phyloP scores from a whole-genome alignment of 345 rosid species.

The Salix exigua region DNA sequence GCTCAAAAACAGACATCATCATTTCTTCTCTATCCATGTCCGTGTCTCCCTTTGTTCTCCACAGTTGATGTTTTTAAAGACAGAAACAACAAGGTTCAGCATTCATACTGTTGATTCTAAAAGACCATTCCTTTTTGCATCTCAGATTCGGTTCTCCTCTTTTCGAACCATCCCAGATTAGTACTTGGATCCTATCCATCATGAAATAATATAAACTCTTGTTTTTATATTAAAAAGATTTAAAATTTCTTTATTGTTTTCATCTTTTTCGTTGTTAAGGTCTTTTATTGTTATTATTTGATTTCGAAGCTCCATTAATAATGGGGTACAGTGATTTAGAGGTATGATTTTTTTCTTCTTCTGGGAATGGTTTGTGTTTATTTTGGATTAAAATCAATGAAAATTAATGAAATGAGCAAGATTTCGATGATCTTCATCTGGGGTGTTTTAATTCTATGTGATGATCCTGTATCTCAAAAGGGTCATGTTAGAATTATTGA shows the following conservation, averaged over 20 bases:
- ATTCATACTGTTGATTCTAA: background rate
- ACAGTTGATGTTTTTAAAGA: conserved; percentile 28
- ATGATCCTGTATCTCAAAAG: background rate
- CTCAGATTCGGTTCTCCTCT: conserved; percentile 40
- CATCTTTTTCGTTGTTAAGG: background rate
- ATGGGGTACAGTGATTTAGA: background rate
- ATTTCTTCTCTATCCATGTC: conserved; percentile 30
- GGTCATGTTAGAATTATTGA: background rate
- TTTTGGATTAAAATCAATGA: background rate
- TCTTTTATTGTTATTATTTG: background rate
- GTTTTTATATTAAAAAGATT: conserved; percentile 18
- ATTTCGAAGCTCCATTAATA: conserved; percentile 13
- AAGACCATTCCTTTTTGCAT: background rate
- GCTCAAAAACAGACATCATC: conserved; percentile 11
- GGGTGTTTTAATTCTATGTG: background rate
- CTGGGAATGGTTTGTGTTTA: background rate
- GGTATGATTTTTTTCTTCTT: conserved; percentile 4
- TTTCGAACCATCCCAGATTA: conserved; percentile 17
- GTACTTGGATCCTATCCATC: conserved; percentile 36
- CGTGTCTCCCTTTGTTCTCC: conserved; percentile 32
- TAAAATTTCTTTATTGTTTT: conserved; percentile 13
- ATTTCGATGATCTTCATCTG: background rate
- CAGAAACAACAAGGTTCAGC: background rate
- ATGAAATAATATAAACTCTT: background rate
- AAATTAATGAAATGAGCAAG: background rate